Evolutionary conservation across 345 rosid genomes (phyloP).

Genomic region (Gossypium ekmanianum): DNA sequence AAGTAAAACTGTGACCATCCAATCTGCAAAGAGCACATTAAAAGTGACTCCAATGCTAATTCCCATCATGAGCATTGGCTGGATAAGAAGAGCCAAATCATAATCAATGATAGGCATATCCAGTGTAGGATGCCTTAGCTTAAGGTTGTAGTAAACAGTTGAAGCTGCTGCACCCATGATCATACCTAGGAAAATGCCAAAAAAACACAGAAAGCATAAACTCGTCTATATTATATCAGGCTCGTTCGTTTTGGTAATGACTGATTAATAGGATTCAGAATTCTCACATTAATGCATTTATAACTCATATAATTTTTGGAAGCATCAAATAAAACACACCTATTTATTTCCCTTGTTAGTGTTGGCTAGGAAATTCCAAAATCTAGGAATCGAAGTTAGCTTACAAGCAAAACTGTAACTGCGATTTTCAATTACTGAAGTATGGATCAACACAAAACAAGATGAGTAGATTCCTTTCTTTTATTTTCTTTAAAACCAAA

Average conservation of each 20-base stretch:
- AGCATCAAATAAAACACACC: not conserved
- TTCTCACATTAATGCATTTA: not conserved
- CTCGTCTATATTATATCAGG: not conserved
- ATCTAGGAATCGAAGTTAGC: not conserved
- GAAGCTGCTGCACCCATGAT: constrained; percentile 83
- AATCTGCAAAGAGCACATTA: constrained; percentile 71
- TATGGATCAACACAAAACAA: not conserved
- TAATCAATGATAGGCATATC: constrained; percentile 80
- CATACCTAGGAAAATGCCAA: constrained; percentile 53
- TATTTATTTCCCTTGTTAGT: not conserved
- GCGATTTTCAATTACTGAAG: not conserved
- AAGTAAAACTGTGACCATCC: constrained; percentile 82
- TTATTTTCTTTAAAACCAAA: not conserved
- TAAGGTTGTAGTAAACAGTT: constrained; percentile 75
- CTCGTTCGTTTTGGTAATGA: not conserved
- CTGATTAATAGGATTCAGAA: not conserved
- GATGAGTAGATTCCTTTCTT: not conserved
- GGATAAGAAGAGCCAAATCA: constrained; percentile 73
- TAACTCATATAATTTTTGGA: not conserved
- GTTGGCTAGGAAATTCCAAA: not conserved
- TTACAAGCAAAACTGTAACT: not conserved
- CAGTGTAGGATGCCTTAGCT: constrained; percentile 67
- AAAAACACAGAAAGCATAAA: not conserved
- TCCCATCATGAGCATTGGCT: constrained; percentile 87
- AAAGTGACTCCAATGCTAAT: constrained; percentile 76